These are phyloP conservation scores for Acer negundo DNA, from an alignment of 345 rosid species.

Conservation along the genomic window DNA sequence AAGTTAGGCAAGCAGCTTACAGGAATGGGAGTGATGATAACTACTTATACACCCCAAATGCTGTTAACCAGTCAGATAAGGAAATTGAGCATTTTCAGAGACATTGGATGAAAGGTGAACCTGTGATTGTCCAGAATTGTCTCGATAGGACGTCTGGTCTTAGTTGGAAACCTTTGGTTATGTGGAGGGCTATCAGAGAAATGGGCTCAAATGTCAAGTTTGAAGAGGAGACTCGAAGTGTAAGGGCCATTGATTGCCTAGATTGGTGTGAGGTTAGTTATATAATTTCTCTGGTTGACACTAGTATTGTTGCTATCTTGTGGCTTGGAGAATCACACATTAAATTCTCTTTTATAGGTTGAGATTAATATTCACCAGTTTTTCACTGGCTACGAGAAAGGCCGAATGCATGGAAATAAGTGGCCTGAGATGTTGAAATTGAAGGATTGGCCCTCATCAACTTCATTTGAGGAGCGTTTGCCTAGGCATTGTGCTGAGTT, in stretches of 20 bases:
- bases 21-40: conserved; percentile 55
- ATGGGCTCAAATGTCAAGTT: conserved; percentile 10
- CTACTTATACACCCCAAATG: conserved; percentile 62
- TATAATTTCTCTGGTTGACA: background rate
- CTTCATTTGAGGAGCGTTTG: conserved; percentile 43
- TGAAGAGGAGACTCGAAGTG: conserved; percentile 31
- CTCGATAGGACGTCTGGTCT: conserved; percentile 60
- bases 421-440: conserved; percentile 61
- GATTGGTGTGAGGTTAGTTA: conserved; percentile 54
- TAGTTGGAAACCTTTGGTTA: conserved; percentile 89
- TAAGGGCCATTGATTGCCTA: conserved; percentile 62
- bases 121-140: conserved; percentile 60
- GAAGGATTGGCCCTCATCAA: conserved; percentile 66
- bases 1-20: conserved; percentile 56
- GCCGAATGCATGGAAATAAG: conserved; percentile 2
- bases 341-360: conserved; percentile 33
- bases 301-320: background rate
- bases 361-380: conserved; percentile 51
- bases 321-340: background rate
- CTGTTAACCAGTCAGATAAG: conserved; percentile 34
- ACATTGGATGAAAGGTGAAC: conserved; percentile 84
- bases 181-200: conserved; percentile 70
- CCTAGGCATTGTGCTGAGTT: conserved; percentile 57
- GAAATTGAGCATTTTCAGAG: conserved; percentile 66
- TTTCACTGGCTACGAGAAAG: conserved; percentile 42